Evolutionary conservation across 495 filamentous ascomycete genomes (phyloP).

Genomic region (Xylaria intraflava): DNA sequence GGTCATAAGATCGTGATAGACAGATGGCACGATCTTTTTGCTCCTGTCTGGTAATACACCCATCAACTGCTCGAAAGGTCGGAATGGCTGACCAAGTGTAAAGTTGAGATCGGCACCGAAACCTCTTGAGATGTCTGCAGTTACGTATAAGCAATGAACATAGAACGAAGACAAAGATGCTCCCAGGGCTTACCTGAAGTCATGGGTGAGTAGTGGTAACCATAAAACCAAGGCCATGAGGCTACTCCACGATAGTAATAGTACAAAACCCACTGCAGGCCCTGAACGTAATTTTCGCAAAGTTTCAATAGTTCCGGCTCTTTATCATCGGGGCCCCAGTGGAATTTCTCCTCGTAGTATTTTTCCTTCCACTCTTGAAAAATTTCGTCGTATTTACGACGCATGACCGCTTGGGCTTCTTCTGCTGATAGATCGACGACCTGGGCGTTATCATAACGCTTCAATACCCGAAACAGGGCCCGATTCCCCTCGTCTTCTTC

Average conservation of each 20-base stretch:
- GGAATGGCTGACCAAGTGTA: constrained; percentile 86
- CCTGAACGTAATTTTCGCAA: constrained; percentile 95
- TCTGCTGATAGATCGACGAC: constrained; percentile 72
- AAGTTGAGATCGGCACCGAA: constrained; percentile 85
- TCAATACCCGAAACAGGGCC: constrained; percentile 76
- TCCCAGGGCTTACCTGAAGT: constrained; percentile 58
- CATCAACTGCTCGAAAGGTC: constrained; percentile 95
- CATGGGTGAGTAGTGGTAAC: constrained; percentile 96
- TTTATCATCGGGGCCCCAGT: constrained; percentile 72
- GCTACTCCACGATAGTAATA: constrained; percentile 97
- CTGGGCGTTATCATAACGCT: constrained; percentile 83
- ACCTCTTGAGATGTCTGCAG: constrained; percentile 76
- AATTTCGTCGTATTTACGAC: constrained; percentile 77
- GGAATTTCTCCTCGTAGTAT: constrained; percentile 86
- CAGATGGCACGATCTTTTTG: constrained; percentile 84
- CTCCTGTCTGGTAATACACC: constrained; percentile 94
- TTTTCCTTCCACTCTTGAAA: constrained; percentile 89
- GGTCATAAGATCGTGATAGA: constrained; percentile 92
- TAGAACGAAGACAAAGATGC: not conserved
- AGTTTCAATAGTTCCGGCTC: constrained; percentile 75
- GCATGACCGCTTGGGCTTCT: constrained; percentile 67
- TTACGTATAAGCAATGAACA: constrained; percentile 6
- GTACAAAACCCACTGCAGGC: constrained; percentile 94
- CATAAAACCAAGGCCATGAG: constrained; percentile 98
- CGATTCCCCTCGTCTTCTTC: constrained; percentile 83